phyloP scores from a whole-genome alignment of 768 basidiomycete species.

The Rhizopogon vinicolor region DNA sequence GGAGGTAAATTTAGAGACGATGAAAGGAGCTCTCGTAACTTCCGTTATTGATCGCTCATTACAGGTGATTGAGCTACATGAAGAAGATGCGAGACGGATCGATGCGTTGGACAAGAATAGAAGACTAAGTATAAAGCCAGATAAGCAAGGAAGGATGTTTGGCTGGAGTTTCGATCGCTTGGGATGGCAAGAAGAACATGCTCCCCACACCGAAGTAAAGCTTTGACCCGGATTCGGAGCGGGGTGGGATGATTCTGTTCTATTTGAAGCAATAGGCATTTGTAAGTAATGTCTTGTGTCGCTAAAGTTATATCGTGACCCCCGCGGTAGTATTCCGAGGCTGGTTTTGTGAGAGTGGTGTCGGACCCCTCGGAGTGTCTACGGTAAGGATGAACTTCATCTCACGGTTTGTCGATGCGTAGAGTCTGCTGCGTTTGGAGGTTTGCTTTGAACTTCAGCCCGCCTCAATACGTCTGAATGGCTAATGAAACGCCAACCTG shows the following conservation, averaged over 20 bases:
- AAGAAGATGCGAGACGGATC: conserved; percentile 29
- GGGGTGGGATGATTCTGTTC: background rate
- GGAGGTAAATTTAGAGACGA: conserved; percentile 27
- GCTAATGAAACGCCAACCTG: conserved; percentile 12
- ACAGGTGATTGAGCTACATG: conserved; percentile 27
- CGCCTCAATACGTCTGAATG: background rate
- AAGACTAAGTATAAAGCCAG: conserved; percentile 25
- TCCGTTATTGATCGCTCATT: background rate
- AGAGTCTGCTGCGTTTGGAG: background rate
- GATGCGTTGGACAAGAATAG: conserved; percentile 27
- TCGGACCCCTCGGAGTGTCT: background rate
- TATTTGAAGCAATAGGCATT: background rate
- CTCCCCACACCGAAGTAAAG: background rate
- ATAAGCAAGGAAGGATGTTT: conserved; percentile 27
- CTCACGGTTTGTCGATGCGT: background rate
- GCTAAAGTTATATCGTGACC: background rate
- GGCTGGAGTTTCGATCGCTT: conserved; percentile 43
- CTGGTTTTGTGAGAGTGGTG: background rate
- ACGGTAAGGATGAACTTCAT: background rate
- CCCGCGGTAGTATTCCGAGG: background rate
- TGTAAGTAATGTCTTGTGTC: background rate
- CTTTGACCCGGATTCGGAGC: background rate
- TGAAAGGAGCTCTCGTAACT: no score
- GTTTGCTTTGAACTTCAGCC: background rate
- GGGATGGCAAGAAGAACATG: conserved; percentile 33